A percentile compares a stretch with the other conserved stretches of the same genome.
These are phyloP conservation scores for Solanum acaule DNA, from an alignment of 257 asterid genomes.

Conservation along the genomic window DNA sequence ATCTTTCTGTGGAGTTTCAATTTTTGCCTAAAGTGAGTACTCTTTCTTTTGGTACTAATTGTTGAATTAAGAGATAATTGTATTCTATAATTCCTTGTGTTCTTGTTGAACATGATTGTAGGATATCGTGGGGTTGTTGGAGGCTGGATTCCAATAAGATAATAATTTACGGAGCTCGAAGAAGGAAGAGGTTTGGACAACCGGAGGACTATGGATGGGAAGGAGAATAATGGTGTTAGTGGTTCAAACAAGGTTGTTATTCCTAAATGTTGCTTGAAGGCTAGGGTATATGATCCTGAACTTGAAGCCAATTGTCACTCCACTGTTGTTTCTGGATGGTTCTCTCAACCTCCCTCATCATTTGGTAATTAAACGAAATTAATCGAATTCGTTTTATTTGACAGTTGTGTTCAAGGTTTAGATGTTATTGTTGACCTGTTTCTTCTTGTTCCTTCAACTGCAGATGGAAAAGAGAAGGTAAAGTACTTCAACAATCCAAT, in stretches of 20 bases:
- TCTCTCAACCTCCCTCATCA: constrained; percentile 42
- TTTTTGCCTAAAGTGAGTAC: neutral
- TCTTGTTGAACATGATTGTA: neutral
- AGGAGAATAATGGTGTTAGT: constrained; percentile 43
- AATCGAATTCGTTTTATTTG: no score
- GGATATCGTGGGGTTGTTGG: constrained; percentile 18
- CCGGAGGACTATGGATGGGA: constrained; percentile 87
- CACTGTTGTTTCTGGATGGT: constrained; percentile 97
- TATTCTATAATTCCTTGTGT: neutral
- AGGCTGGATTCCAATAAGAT: constrained; percentile 92
- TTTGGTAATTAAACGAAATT: constrained; percentile 28
- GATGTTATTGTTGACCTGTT: neutral
- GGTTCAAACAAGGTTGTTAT: constrained; percentile 32
- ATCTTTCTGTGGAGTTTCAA: neutral
- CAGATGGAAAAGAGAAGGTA: constrained; percentile 42
- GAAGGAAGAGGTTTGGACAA: constrained; percentile 73
- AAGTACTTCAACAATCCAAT: constrained; percentile 86
- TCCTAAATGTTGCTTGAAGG: constrained; percentile 93
- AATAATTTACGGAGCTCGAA: constrained; percentile 56
- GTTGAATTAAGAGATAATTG: neutral
- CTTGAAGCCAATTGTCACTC: constrained; percentile 62
- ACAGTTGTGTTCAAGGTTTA: neutral
- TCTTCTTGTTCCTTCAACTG: neutral
- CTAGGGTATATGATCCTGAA: constrained; percentile 59
- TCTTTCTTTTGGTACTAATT: neutral